These are phyloP conservation scores for Cladophialophora exuberans DNA, from an alignment of 2,329 filamentous ascomycete species.

Conservation along the genomic window DNA sequence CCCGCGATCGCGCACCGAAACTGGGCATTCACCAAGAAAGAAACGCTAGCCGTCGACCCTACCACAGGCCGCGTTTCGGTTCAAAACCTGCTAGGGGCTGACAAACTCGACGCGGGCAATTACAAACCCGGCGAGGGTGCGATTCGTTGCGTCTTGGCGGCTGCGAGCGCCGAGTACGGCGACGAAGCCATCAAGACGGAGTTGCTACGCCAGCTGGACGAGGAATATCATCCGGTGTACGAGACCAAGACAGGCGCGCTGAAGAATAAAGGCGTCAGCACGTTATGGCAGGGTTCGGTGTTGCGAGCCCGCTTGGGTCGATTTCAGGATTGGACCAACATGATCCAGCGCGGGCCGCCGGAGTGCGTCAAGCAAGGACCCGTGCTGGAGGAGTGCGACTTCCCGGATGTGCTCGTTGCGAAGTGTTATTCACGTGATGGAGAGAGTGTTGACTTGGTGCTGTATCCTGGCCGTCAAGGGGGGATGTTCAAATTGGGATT, in stretches of 20 bases:
- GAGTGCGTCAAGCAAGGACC: slow-evolving; percentile 9
- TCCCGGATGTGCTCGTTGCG: slow-evolving; percentile 25
- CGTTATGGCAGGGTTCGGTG: slow-evolving; percentile 13
- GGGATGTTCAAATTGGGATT: slow-evolving; percentile 13
- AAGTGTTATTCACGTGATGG: slow-evolving; percentile 21
- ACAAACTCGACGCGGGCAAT: slow-evolving; percentile 29
- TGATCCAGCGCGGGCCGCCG: slow-evolving; percentile 19
- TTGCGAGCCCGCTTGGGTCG: slow-evolving; percentile 9
- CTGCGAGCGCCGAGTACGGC: slow-evolving; percentile 25
- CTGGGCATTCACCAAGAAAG: slow-evolving; percentile 28
- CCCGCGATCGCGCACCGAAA: slow-evolving; percentile 29
- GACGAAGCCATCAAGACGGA: slow-evolving; percentile 19
- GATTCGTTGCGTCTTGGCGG: slow-evolving; percentile 17
- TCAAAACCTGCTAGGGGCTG: slow-evolving; percentile 24
- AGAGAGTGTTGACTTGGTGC: slow-evolving; percentile 18
- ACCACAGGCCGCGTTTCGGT: slow-evolving; percentile 18
- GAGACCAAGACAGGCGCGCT: slow-evolving; percentile 17
- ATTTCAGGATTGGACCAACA: slow-evolving; percentile 21
- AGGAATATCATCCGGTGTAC: slow-evolving; percentile 25
- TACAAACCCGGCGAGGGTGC: slow-evolving; percentile 25
- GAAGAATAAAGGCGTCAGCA: slow-evolving; percentile 20
- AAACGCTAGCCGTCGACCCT: slow-evolving; percentile 18
- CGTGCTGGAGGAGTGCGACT: slow-evolving; percentile 14
- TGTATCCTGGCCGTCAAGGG: slow-evolving; percentile 14
- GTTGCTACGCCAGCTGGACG: slow-evolving; percentile 22